Percentiles rank a stretch among this genome's conserved stretches.
phyloP scores from a whole-genome alignment of 345 rosid species.

The Laguncularia racemosa region DNA sequence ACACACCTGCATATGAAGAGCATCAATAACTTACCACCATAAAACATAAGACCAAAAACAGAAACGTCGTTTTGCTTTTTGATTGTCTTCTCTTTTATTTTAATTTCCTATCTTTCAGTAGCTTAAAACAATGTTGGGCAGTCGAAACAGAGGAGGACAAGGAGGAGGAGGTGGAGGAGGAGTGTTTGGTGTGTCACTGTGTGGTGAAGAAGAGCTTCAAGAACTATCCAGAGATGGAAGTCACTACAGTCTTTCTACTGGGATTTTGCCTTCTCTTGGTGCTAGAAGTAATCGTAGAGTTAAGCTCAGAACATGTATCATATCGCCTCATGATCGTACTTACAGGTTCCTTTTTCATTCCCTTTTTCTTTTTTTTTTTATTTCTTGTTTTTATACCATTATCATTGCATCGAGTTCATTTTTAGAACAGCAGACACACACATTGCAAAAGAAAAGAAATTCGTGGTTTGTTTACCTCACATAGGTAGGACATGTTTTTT shows the following conservation, averaged over 20 bases:
- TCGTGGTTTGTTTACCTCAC: too few species aligned
- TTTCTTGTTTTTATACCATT: too few species aligned
- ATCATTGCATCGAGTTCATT: too few species aligned
- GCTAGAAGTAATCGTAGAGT: slow-evolving; percentile 76
- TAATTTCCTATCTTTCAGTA: too few species aligned
- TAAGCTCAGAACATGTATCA: slow-evolving; percentile 45
- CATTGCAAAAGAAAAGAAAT: too few species aligned
- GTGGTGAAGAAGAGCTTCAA: slow-evolving; percentile 64
- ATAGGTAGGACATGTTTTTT: too few species aligned
- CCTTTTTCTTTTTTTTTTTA: background rate
- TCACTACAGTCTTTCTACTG: slow-evolving; percentile 79
- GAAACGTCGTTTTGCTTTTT: too few species aligned
- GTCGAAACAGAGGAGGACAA: slow-evolving; percentile 10
- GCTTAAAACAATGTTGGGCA: slow-evolving; percentile 18
- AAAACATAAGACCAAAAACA: too few species aligned
- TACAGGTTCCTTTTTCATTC: slow-evolving; percentile 44
- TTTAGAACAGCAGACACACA: too few species aligned
- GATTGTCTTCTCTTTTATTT: too few species aligned
- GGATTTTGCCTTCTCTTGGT: slow-evolving; percentile 84
- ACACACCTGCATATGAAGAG: too few species aligned
- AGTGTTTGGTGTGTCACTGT: slow-evolving; percentile 28
- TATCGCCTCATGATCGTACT: slow-evolving; percentile 80
- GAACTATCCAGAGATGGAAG: slow-evolving; percentile 79
- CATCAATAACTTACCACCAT: too few species aligned
- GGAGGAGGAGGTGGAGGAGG: slow-evolving; percentile 22